Conservation (phyloP, 148 eudicot genomes). For the Nepenthes gracilis region DNA sequence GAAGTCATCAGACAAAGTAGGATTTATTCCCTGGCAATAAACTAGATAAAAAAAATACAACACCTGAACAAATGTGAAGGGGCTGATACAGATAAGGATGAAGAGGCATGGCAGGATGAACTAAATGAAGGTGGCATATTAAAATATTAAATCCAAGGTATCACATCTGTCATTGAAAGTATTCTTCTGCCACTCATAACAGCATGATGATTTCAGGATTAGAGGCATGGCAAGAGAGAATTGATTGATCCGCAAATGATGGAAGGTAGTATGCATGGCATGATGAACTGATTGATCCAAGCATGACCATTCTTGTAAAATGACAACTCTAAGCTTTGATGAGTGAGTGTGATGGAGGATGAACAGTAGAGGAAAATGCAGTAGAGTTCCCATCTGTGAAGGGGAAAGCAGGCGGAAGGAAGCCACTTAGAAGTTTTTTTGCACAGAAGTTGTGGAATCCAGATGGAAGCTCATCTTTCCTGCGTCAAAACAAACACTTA, state of each 20-base stretch:
- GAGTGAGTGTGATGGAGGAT: conserved; percentile 30
- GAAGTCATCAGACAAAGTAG: conserved; percentile 25
- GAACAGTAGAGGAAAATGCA: conserved; percentile 46
- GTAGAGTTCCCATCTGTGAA: conserved; percentile 39
- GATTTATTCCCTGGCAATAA: conserved; percentile 22
- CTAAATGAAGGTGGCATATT: conserved; percentile 55
- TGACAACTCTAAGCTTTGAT: conserved; percentile 44
- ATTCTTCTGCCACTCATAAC: conserved; percentile 65
- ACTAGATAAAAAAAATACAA: conserved; percentile 34
- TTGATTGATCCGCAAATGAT: conserved; percentile 33
- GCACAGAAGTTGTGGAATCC: conserved; percentile 61
- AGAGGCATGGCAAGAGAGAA: conserved; percentile 58
- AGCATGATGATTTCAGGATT: conserved; percentile 53
- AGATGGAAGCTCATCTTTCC: conserved; percentile 80
- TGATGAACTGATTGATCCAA: conserved; percentile 27
- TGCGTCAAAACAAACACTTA: conserved; percentile 93
- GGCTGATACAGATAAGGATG: conserved; percentile 30
- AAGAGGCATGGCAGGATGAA: conserved; percentile 73
- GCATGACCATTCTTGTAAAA: conserved; percentile 34
- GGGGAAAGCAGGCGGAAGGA: conserved; percentile 53
- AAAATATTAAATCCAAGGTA: conserved; percentile 54
- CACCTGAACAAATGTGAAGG: conserved; percentile 45
- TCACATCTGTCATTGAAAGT: conserved; percentile 52
- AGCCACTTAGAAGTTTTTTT: conserved; percentile 37
- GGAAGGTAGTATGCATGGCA: conserved; percentile 32